Evolutionary conservation across 257 asterid species (phyloP), one percentile per base, ranked within the genome.

Genomic region (Ophiorrhiza pumila): DNA sequence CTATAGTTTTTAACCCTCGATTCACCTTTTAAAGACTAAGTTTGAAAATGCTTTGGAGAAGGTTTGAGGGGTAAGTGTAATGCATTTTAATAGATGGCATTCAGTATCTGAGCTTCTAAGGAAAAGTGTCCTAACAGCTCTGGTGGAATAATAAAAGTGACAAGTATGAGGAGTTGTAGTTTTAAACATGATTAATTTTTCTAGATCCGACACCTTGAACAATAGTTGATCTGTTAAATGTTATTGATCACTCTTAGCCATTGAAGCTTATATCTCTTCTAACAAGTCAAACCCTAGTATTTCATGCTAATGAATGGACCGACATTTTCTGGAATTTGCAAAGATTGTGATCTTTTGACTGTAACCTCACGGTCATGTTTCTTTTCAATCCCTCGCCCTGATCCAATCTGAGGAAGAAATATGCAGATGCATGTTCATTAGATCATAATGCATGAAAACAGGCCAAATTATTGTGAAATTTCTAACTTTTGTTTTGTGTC

Each of bases 221-320:
- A 41, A 22, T 7, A 13, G 41, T 73, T 64, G n/a, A 4, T 43
- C 3, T 13, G 12, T 50, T 15, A 20, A 20, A 7, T 52, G 71
- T 22, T 32, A 34, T 12, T 32, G n/a, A n/a, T 42, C 55, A 22
- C 78, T 43, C 2, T 18, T 55, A n/a, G n/a, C n/a, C 15, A 29
- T 27, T 41, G 49, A 74, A 45, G 59, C 53, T 55, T 52, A 56
- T 59, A 31, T 71, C 66, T 39, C 31, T 32, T 50, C 15, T 59
- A 15, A 49, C 59, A 41, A 64, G 46, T 64, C 31, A 66, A 20
- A 31, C 18, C 17, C 31, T 55, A 58, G 31, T 12, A 25, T 45
- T 74, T 57, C 53, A 43, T 31, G 68, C 29, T 17, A n/a, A 13
- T 74, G 39, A 43, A 58, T 42, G 66, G 32, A 60, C 34, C 14